Base-by-base conservation (phyloP, 257 asterid species). In the Scutellaria barbata region DNA sequence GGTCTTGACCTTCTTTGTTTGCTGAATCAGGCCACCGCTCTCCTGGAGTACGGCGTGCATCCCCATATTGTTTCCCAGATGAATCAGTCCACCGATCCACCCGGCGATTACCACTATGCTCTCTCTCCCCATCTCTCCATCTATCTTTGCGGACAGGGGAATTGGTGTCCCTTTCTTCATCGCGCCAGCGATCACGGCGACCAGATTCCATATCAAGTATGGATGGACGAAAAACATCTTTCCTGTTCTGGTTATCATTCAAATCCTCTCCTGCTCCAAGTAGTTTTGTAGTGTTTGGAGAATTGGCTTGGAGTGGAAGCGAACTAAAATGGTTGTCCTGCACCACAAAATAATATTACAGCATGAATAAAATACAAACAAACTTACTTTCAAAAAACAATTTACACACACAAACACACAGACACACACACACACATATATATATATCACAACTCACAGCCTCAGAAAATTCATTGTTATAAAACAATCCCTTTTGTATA, bases 201-300 rank as follows among this genome's bases (percentile, higher is more conserved):
- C 90, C 88, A 51, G 92, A 69, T 60, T 87, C 97, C 90, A 81
- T 78, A 58, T 92, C 93, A 42, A 86, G 88, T 53, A 95, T 85
- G 5, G 99, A 95, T 56, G 99, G 99, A 77, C 98, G 90, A 82
- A 92, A 95, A 66, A 95, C 90, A 75, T 90, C 97, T 73, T 88
- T 95, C 80, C 86, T 95, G 89, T 80, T 89, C 54, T 74, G 77
- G 82, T 69, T 84, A 69, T 87, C 97, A 75, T 16, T 77, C 43
- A 73, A 46, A 47, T 82, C 89, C 25, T 89, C 90, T 40, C 76
- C 83, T 47, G 66, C 63, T 76, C 85, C 95, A 57, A 89, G 81
- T 53, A 75, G 81, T 81, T 86, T 90, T 58, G 57, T 25, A 72
- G 22, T 54, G 82, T 83, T 94, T 17, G 84, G 72, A 61, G 71